Evolutionary conservation across 345 rosid species (phyloP).

Genomic region (Acer saccharum): DNA sequence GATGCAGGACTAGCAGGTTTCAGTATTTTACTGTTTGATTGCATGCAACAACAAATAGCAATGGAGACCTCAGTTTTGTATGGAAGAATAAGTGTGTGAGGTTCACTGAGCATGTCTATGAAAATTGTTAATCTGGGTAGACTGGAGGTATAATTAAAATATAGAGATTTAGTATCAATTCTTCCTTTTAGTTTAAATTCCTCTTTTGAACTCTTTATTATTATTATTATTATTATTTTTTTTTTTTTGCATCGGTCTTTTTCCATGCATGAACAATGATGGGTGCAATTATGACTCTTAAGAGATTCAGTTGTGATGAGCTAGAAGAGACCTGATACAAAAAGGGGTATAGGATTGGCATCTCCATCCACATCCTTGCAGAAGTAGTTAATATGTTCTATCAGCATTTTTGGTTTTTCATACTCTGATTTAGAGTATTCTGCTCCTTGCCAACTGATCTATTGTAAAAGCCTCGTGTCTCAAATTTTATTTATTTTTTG

Average conservation of each 20-base stretch:
- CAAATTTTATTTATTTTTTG: background rate
- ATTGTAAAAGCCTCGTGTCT: background rate
- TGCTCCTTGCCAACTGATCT: background rate
- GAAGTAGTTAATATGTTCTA: background rate
- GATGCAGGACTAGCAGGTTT: background rate
- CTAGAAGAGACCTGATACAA: background rate
- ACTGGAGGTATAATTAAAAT: background rate
- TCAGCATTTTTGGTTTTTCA: background rate
- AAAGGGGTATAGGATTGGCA: background rate
- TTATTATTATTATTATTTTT: too few species aligned
- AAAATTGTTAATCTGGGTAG: background rate
- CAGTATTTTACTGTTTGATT: background rate
- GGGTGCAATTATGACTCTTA: background rate
- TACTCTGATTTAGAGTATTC: background rate
- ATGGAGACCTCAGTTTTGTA: background rate
- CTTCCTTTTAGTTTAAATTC: background rate
- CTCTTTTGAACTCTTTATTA: background rate
- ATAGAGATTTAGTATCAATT: background rate
- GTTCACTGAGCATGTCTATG: background rate
- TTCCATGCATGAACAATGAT: background rate
- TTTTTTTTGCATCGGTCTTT: background rate
- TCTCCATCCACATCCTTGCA: background rate
- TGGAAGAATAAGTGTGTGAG: background rate
- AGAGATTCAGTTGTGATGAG: background rate
- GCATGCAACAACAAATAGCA: background rate